Evolutionary conservation across 2,329 filamentous ascomycete species (phyloP).

Genomic region (Fusarium nodosum): DNA sequence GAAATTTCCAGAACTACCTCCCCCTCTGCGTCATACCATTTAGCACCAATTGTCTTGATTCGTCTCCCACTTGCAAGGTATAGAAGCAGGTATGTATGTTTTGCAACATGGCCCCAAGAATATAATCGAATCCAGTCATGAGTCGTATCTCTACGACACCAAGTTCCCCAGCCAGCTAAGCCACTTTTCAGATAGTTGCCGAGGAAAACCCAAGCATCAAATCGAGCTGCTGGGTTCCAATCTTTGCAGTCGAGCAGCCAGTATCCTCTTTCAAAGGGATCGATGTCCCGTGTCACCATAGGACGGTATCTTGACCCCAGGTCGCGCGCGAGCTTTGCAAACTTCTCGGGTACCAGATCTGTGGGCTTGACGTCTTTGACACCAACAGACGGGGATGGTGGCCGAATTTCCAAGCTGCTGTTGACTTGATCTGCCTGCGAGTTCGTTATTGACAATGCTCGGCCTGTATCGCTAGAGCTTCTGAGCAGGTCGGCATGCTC

Average conservation of each 20-base stretch:
- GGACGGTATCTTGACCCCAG: constrained; percentile 68
- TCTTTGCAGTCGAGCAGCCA: constrained; percentile 75
- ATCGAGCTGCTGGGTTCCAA: constrained; percentile 66
- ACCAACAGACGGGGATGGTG: constrained; percentile 67
- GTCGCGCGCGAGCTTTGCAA: constrained; percentile 65
- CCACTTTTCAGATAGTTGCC: constrained; percentile 70
- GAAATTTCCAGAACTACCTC: constrained; percentile 61
- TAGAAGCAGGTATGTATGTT: constrained; percentile 80
- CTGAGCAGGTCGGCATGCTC: constrained; percentile 43
- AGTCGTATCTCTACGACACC: constrained; percentile 62
- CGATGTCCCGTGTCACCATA: constrained; percentile 47
- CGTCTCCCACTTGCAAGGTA: constrained; percentile 78
- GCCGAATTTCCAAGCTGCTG: constrained; percentile 63
- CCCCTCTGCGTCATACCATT: constrained; percentile 77
- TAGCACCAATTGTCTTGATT: constrained; percentile 68
- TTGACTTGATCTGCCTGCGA: constrained; percentile 42
- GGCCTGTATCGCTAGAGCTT: constrained; percentile 52
- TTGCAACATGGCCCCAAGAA: constrained; percentile 81
- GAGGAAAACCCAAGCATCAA: constrained; percentile 73
- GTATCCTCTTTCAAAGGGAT: constrained; percentile 79
- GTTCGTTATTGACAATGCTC: constrained; percentile 27
- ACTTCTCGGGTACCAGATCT: constrained; percentile 69
- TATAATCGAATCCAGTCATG: constrained; percentile 72
- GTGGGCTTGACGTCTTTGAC: constrained; percentile 59
- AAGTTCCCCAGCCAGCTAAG: constrained; percentile 76